Base-by-base conservation (phyloP, 768 basidiomycete genomes). In the Mycena haematopus region DNA sequence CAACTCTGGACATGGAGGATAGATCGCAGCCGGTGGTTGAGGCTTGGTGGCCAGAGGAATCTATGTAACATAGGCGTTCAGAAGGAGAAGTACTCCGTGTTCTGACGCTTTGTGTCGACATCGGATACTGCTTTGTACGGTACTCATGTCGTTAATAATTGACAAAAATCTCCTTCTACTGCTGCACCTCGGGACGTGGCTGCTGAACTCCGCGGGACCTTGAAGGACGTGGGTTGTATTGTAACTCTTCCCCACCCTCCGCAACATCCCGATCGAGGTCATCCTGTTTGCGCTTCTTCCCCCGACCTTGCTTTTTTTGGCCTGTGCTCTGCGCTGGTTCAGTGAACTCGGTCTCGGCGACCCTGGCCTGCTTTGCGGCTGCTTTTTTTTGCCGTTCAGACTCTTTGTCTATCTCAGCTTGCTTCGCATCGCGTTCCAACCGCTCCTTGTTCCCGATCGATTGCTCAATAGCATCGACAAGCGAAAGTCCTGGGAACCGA, bases 11-110 rank as follows among this genome's bases (percentile, higher is more conserved):
- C 1, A 10, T 31, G 17, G 49, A 50, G n/a, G 49, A 50, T 22
- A 29, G 49, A 14, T 46, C 55, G 15, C 55, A 56, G 45, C 55
- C 55, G 0, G 22, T 56, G 55, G 55, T n/a, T n/a, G n/a, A n/a
- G n/a, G n/a, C n/a, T n/a, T n/a, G n/a, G n/a, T n/a, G n/a, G 2
- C 19, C 33, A 1, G 44, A 46, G 6, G 44, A n/a, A 19, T n/a
- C 14, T 24, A 4, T 29, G 33, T 10, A 27, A 35, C 31, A 29
- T 24, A 8, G 45, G 29, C 4, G 29, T 31, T 31, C 29, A 36
- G 31, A 47, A 46, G 45, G 31, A 36, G 17, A 19, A 10, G 4
- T 21, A 24, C 25, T 35, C 10, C 19, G 1, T 19, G 4, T 17
- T 44, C 21, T 47, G 44, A 45, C 22, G 31, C 10, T 14, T 25